Evolutionary conservation across 2,329 filamentous ascomycete species (phyloP).

Genomic region (Paradendryphiella salina): DNA sequence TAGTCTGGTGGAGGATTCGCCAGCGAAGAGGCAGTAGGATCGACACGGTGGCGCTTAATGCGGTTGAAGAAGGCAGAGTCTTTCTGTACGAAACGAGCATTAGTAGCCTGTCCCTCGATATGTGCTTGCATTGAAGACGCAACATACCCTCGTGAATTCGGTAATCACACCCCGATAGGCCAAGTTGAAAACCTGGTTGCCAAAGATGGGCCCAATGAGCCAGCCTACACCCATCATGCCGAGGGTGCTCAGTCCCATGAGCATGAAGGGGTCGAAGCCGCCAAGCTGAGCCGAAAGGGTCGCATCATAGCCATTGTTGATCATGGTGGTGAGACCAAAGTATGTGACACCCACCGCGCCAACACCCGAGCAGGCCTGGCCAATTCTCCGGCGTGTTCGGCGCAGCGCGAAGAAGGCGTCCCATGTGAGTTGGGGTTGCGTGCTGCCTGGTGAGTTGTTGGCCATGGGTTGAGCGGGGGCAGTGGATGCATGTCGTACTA

Average conservation of each 20-base stretch:
- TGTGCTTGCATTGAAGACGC: background rate
- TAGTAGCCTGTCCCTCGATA: background rate
- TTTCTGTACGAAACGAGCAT: slow-evolving; percentile 65
- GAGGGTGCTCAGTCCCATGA: slow-evolving; percentile 78
- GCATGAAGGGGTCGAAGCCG: slow-evolving; percentile 84
- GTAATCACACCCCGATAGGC: slow-evolving; percentile 70
- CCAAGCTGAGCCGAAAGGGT: slow-evolving; percentile 69
- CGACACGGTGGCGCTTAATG: slow-evolving; percentile 89
- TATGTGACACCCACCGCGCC: slow-evolving; percentile 66
- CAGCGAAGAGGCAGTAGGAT: slow-evolving; percentile 84
- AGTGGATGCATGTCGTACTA: slow-evolving; percentile 34
- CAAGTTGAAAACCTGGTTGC: slow-evolving; percentile 76
- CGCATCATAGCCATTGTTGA: slow-evolving; percentile 71
- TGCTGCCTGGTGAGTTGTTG: slow-evolving; percentile 15
- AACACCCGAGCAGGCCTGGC: slow-evolving; percentile 73
- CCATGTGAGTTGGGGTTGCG: slow-evolving; percentile 61
- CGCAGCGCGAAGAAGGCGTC: slow-evolving; percentile 91
- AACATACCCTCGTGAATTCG: slow-evolving; percentile 70
- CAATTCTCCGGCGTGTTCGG: slow-evolving; percentile 80
- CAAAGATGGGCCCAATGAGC: slow-evolving; percentile 82
- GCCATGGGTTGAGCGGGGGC: slow-evolving; percentile 20
- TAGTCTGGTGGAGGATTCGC: slow-evolving; percentile 95
- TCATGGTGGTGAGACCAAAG: slow-evolving; percentile 66
- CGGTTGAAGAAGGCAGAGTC: slow-evolving; percentile 91
- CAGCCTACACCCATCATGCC: slow-evolving; percentile 81